phyloP scores from a whole-genome alignment of 2,329 filamentous ascomycete genomes.

The Alternaria novae-zelandiae region DNA sequence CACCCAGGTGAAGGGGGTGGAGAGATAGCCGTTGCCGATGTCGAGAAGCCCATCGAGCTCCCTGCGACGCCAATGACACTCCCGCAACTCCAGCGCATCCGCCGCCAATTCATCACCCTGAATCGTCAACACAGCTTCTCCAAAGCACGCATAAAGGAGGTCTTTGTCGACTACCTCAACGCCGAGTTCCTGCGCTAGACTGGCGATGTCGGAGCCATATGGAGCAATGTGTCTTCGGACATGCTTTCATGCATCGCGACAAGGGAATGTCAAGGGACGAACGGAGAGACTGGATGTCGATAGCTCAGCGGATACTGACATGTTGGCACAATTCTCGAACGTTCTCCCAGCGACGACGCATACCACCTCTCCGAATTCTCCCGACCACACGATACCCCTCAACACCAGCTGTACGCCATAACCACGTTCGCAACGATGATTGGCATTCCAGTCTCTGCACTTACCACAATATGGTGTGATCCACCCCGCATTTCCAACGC shows the following conservation, averaged over 20 bases:
- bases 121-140: conserved; percentile 68
- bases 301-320: not conserved
- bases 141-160: conserved; percentile 46
- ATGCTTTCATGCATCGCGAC: not conserved
- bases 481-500: conserved; percentile 7
- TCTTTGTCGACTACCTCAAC: conserved; percentile 50
- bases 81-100: conserved; percentile 77
- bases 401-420: not conserved
- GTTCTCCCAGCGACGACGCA: not conserved
- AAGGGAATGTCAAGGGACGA: not conserved
- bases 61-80: conserved; percentile 71
- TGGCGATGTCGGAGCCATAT: not conserved
- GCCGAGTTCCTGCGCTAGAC: conserved; percentile 43
- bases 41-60: conserved; percentile 67
- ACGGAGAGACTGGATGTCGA: not conserved
- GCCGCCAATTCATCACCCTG: conserved; percentile 77
- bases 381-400: conserved; percentile 4
- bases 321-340: not conserved
- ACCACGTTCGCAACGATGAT: not conserved
- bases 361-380: conserved; percentile 10
- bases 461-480: conserved; percentile 26
- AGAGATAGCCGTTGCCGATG: conserved; percentile 61
- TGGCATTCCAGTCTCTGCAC: conserved; percentile 1
- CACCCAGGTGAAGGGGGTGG: conserved; percentile 68
- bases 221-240: conserved; percentile 10